Evolutionary conservation across 352 stramenopile species (phyloP).

Genomic region (Blastocystis sp.): DNA sequence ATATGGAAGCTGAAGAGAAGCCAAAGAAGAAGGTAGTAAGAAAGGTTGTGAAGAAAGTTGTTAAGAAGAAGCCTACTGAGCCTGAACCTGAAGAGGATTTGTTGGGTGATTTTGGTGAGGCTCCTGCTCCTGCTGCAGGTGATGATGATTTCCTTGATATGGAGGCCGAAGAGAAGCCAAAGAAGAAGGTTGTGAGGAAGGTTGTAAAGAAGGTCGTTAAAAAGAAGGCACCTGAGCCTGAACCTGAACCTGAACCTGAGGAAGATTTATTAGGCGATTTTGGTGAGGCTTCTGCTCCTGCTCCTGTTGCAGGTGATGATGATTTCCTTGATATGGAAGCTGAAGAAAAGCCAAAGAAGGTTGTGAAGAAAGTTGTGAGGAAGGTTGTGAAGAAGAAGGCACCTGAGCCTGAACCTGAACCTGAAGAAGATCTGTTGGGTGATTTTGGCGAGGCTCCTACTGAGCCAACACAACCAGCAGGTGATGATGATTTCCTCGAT

Average conservation of each 20-base stretch:
- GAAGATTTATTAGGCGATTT: background rate
- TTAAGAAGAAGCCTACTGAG: conserved; percentile 50
- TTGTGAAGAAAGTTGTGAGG: conserved; percentile 30
- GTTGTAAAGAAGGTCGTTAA: conserved; percentile 26
- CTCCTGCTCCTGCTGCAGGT: background rate
- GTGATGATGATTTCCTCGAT: background rate
- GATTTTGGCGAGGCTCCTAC: background rate
- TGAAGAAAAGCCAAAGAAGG: conserved; percentile 56
- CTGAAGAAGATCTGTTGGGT: conserved; percentile 5
- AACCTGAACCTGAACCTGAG: conserved; percentile 30
- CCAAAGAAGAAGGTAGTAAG: conserved; percentile 33
- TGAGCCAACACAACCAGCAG: background rate
- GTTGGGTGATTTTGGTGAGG: background rate
- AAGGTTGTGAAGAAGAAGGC: conserved; percentile 61
- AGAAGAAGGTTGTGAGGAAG: conserved; percentile 39
- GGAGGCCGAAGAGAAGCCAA: conserved; percentile 40
- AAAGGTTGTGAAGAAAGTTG: conserved; percentile 37
- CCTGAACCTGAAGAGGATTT: conserved; percentile 56
- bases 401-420: background rate
- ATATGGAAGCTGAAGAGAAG: conserved; percentile 15
- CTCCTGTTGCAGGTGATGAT: background rate
- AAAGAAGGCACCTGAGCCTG: conserved; percentile 18
- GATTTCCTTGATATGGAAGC: background rate
- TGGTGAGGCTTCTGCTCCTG: background rate
- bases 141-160: conserved; percentile 15